These are phyloP conservation scores for Talinum fruticosum DNA, from an alignment of 148 eudicot species.

Conservation along the genomic window DNA sequence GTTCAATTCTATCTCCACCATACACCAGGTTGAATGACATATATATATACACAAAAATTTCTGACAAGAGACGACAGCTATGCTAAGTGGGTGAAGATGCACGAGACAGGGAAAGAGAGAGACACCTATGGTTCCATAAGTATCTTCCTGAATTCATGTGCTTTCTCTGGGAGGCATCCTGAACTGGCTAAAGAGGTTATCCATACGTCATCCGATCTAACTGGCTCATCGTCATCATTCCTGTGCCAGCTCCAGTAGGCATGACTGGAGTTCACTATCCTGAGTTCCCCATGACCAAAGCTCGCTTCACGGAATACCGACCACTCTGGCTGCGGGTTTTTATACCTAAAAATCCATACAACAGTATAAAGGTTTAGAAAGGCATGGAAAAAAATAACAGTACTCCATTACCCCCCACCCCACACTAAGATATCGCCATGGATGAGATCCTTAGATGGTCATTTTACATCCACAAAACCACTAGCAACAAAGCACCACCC, in stretches of 20 bases:
- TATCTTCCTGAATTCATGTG: constrained; percentile 40
- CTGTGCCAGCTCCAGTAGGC: constrained; percentile 95
- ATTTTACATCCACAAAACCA: too few species aligned
- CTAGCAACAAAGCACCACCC: too few species aligned
- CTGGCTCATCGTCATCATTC: constrained; percentile 87
- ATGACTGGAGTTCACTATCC: constrained; percentile 57
- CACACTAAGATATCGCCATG: not conserved
- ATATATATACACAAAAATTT: not conserved
- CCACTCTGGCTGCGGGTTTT: constrained; percentile 74
- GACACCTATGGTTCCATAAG: constrained; percentile 44
- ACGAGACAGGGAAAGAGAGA: not conserved
- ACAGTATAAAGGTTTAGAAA: not conserved
- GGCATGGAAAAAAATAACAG: not conserved
- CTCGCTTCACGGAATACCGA: constrained; percentile 87
- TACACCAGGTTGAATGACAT: not conserved
- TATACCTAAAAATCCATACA: constrained; percentile 48
- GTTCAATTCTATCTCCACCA: not conserved
- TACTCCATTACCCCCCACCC: not conserved
- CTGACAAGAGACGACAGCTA: not conserved
- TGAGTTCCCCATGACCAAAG: constrained; percentile 92
- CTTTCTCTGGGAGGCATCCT: constrained; percentile 47
- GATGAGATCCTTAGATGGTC: not conserved
- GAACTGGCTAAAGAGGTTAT: constrained; percentile 67
- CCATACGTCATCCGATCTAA: constrained; percentile 78
- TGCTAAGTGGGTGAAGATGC: not conserved